Evolutionary conservation across 148 eudicot genomes (phyloP), one percentile per base, ranked within the genome.

Genomic region (Suaeda aralocaspica): DNA sequence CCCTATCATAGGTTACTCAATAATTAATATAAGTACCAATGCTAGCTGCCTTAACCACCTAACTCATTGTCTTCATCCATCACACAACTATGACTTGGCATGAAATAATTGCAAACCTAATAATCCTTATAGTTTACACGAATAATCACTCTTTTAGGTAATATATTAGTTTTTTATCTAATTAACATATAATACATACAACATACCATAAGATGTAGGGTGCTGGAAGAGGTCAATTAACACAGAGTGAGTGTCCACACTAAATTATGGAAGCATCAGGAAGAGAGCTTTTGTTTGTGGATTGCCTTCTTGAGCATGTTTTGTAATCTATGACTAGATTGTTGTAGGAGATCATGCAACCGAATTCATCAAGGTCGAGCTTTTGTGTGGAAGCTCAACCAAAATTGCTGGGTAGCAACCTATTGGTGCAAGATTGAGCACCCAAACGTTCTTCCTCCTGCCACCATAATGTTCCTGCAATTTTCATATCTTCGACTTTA

Each of bases 391-490:
- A 21, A 88, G 82, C 77, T 80, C 72, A 49, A 69, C 86, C 72
- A 93, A 58, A 61, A 85, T 82, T 14, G 91, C 71, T 1, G 95
- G 92, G 67, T 87, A 90, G 64, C 96, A 93, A 33, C 95, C 95
- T 18, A 90, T 80, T 22, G 96, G 98, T 46, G 96, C 98, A 19
- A 93, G 83, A 55, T 93, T 93, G 22, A 87, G 76, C 36, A 91
- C 96, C 81, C 88, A 75, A 72, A 90, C 64, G 91, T 78, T 5
- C 89, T 74, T 19, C 91, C 95, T 4, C 95, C 98, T 49, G 91
- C 36, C 24, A 22, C 59, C 74, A 56, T 91, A 81, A 21, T 88
- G 33, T 13, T 87, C 95, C 98, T 92, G 74, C 26, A 33, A 6
- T 52, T n/a, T 21, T 73, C 68, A 72, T 71, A 21, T 30, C 28